These are phyloP conservation scores for Phytopythium boreale DNA, from an alignment of 352 stramenopile genomes.

Conservation along the genomic window DNA sequence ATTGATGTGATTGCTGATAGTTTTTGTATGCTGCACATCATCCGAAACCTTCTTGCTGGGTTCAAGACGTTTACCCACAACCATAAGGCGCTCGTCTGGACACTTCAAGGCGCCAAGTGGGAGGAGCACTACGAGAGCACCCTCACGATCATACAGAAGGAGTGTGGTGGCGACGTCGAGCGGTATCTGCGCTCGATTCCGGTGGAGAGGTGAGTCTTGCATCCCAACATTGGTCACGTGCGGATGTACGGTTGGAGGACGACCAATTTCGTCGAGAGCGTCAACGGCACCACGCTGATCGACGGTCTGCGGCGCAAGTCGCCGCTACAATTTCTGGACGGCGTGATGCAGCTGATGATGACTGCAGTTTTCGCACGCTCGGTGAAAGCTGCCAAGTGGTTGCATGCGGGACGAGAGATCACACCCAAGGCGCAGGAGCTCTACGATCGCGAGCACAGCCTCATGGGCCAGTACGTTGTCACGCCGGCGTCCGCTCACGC, in stretches of 20 bases:
- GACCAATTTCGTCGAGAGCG: not conserved
- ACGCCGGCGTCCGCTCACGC: not conserved
- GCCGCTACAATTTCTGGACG: not conserved
- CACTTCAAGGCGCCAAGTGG: not conserved
- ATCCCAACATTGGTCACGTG: not conserved
- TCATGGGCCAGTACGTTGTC: not conserved
- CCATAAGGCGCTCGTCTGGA: not conserved
- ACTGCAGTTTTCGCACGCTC: not conserved
- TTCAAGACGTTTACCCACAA: not conserved
- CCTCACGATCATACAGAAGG: not conserved
- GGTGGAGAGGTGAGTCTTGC: not conserved
- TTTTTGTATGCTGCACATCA: not conserved
- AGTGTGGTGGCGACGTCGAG: not conserved
- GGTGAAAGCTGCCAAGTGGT: not conserved
- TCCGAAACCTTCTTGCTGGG: not conserved
- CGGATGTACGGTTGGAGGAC: not conserved
- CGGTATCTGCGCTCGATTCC: not conserved
- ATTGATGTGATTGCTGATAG: not conserved
- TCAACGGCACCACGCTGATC: not conserved
- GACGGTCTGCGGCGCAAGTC: not conserved
- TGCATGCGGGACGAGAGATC: not conserved
- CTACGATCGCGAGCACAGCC: not conserved
- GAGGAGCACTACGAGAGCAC: not conserved
- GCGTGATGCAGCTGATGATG: not conserved
- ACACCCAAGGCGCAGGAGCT: not conserved